Base-by-base conservation (phyloP, 257 asterid genomes). In the Solanum chiquidenum region DNA sequence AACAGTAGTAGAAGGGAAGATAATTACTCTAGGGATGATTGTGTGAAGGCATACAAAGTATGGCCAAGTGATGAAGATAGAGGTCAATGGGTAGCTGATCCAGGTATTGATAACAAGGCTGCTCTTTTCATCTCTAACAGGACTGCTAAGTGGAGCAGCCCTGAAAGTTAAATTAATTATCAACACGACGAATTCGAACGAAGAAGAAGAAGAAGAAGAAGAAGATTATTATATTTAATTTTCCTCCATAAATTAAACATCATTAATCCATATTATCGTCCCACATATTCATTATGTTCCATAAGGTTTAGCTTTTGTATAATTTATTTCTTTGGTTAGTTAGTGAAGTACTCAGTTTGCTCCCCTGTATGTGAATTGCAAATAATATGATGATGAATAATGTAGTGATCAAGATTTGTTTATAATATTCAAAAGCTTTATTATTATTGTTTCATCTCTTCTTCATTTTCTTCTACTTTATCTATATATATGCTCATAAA, bases 41-140 rank as follows among this genome's bases (percentile, higher is more conserved):
- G 49, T 13, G 86, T 94, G 89, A 95, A 93, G 85, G 98, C 98
- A 1, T 95, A 92, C 88, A 96, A 94, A 83, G 93, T 93, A 20
- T 96, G 95, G 87, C 98, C 95, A 0, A 94, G 98, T 84, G 98
- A 96, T 46, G 95, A 96, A 75, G 99, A 96, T 60, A 88, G 96
- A 87, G 98, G 95, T 5, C 88, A 93, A 3, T 96, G 98, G 95
- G 98, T 96, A 38, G 98, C 98, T 2, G 97, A 96, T 82, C 99
- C 99, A 3, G 92, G 94, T 3, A 95, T 96, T 42, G 97, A 96
- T 84, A 88, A 87, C 89, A 93, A 90, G 84, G 98, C 97, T 34
- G 86, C 95, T 13, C 93, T 92, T 38, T 96, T 91, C 87, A 93
- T 96, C 73, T 31, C 93, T 71, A 46, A 68, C 5, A 93, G 89